Evolutionary conservation across 192 early-diverging fungal species (phyloP), one percentile per base, ranked within the genome.

Genomic region (Thamnidium elegans): DNA sequence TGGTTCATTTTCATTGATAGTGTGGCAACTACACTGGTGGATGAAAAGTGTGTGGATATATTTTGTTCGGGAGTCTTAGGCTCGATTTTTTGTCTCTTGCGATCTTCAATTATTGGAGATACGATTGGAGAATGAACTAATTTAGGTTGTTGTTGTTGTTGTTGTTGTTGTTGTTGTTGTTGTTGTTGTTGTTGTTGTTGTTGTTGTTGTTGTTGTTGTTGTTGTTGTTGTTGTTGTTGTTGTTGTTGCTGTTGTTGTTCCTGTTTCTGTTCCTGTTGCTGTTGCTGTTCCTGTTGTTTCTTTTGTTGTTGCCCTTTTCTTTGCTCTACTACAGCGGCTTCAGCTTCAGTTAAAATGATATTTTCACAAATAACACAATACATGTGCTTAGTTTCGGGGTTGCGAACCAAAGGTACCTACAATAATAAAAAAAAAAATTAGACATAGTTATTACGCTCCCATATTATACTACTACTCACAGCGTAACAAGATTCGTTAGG

Each of bases 401-500:
- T 63, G 9, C 69, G 65, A 32, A 76, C 46, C 14, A 76, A 32
- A 3, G 74, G 74, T 7, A 71, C 50, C 72, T 73, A 54, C 13
- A 7, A 17, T 34, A 8, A n/a, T n/a, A n/a, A n/a, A n/a, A n/a
- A n/a, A n/a, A n/a, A 42, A 21, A 11, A 50, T 8, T 39, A 45
- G 14, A 11, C 32, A 15, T 45, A 45, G 4, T 26, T 26, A 26
- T 3, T 26, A 19, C 19, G 3, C 4, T 14, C 7, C 1, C 47
- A 10, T 14, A 14, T 21, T 17, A 36, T 47, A 17, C 20, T 44
- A 14, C 44, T 63, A 19, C 69, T 82, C 68, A 78, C 83, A 8
- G 74, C 81, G 46, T 78, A 78, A 46, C 84, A 85, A 2, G 61
- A 59, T 7, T 58, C 55, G 26, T 72, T 83, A 9, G 79, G 81